Evolutionary conservation across 352 stramenopile genomes (phyloP).

Genomic region (Thalassiosira mediterranea): DNA sequence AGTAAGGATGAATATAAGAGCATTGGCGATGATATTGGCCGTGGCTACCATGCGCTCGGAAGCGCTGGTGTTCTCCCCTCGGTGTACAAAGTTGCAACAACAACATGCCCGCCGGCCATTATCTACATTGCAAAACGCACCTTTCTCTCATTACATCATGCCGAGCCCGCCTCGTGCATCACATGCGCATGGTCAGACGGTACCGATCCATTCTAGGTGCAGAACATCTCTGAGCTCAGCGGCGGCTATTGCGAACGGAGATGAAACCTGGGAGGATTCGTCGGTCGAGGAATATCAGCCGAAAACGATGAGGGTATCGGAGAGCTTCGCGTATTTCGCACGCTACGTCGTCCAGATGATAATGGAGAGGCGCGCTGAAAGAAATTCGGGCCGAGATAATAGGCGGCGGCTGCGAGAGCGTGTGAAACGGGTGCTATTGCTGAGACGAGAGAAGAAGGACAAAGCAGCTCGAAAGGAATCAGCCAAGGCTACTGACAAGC

Average conservation of each 20-base stretch:
- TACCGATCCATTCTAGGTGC: too few relatives aligned
- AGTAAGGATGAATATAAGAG: too few relatives aligned
- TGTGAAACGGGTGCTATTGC: slow-evolving; percentile 23
- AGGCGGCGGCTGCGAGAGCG: slow-evolving; percentile 29
- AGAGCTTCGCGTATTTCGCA: slow-evolving; percentile 46
- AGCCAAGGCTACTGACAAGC: slow-evolving; percentile 1
- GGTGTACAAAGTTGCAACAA: too few relatives aligned
- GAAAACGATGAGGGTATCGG: slow-evolving; percentile 40
- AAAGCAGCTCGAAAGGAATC: not conserved
- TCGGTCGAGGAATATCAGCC: slow-evolving; percentile 43
- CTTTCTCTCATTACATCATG: too few relatives aligned
- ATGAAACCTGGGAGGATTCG: slow-evolving; percentile 1
- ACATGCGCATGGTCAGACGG: too few relatives aligned
- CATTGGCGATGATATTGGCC: too few relatives aligned
- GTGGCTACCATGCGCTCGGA: too few relatives aligned
- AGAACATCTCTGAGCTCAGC: slow-evolving; percentile 2
- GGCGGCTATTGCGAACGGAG: too few relatives aligned
- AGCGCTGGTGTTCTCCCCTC: too few relatives aligned
- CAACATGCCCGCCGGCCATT: too few relatives aligned
- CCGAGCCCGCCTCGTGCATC: too few relatives aligned
- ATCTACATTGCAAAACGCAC: too few relatives aligned
- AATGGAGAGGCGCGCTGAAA: slow-evolving; percentile 26
- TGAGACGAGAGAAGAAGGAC: not conserved
- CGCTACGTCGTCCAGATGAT: slow-evolving; percentile 41
- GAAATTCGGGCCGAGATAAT: slow-evolving; percentile 12